Evolutionary conservation across 2,329 filamentous ascomycete genomes (phyloP).

Genomic region (Sporothrix globosa): DNA sequence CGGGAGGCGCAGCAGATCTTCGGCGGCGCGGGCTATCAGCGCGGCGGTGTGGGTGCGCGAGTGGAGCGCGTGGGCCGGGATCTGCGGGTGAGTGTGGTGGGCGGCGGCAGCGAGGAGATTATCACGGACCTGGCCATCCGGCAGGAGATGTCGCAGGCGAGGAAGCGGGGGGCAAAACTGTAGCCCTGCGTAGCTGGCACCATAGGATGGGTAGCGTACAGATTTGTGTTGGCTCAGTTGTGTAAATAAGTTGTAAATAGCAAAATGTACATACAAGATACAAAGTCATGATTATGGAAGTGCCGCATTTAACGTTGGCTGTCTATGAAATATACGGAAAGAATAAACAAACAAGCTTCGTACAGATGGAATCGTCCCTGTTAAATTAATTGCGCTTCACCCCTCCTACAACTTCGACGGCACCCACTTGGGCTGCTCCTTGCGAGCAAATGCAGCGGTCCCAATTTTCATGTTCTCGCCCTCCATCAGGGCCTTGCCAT

Average conservation of each 20-base stretch:
- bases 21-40: conserved; percentile 57
- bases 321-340: conserved; percentile 18
- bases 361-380: neutral
- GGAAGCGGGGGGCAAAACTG: conserved; percentile 38
- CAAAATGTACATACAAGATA: neutral
- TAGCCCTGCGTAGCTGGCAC: neutral
- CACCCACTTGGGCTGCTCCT: conserved; percentile 38
- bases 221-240: neutral
- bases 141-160: conserved; percentile 45
- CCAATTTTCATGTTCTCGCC: conserved; percentile 40
- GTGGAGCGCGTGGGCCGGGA: conserved; percentile 60
- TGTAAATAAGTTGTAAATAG: neutral
- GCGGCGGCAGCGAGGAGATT: conserved; percentile 60
- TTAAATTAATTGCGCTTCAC: too few species aligned
- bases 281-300: neutral
- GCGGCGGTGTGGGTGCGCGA: conserved; percentile 49
- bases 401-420: conserved; percentile 38
- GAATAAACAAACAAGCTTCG: conserved; percentile 13
- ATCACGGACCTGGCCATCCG: conserved; percentile 56
- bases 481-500: conserved; percentile 37
- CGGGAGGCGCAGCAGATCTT: conserved; percentile 59
- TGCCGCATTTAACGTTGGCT: neutral
- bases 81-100: conserved; percentile 56
- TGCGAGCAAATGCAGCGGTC: conserved; percentile 40
- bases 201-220: neutral